A percentile compares a stretch with the other conserved stretches of the same genome.
Conservation (phyloP, 805 yeast genomes). For the Metschnikowia matae region DNA sequence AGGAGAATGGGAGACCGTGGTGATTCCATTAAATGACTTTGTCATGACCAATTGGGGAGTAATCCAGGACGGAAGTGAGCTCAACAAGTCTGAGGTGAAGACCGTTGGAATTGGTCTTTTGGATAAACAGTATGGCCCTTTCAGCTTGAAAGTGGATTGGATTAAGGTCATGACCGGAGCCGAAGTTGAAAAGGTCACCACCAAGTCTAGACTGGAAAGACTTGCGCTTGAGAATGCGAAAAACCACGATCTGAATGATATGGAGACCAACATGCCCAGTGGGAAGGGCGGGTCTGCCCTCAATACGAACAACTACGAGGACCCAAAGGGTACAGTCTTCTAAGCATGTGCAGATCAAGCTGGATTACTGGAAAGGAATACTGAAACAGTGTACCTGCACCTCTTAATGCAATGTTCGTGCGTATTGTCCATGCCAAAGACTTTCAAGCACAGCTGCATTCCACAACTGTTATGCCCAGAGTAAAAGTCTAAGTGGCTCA, state of each 20-base stretch:
- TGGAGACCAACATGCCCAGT: slow-evolving; percentile 20
- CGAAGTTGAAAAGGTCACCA: slow-evolving; percentile 41
- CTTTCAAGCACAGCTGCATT: background rate
- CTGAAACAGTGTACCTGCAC: background rate
- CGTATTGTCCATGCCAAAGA: background rate
- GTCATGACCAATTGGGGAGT: slow-evolving; percentile 82
- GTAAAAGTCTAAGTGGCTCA: background rate
- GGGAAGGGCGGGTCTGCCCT: slow-evolving; percentile 28
- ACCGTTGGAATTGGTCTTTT: slow-evolving; percentile 76
- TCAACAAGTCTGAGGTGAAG: slow-evolving; percentile 62
- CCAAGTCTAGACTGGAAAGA: slow-evolving; percentile 28
- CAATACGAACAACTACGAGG: slow-evolving; percentile 23
- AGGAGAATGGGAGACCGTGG: slow-evolving; percentile 80
- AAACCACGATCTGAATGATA: slow-evolving; percentile 9
- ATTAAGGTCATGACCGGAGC: slow-evolving; percentile 63
- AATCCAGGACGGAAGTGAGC: slow-evolving; percentile 44
- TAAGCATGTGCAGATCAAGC: slow-evolving; percentile 9
- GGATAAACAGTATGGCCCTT: slow-evolving; percentile 77
- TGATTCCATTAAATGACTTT: slow-evolving; percentile 72
- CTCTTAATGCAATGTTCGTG: background rate
- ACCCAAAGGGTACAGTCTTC: slow-evolving; percentile 33
- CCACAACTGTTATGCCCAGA: background rate
- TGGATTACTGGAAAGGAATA: background rate
- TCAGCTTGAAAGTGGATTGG: slow-evolving; percentile 63
- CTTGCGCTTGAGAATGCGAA: slow-evolving; percentile 14